A percentile compares a stretch with the other conserved stretches of the same genome.
Conservation (phyloP, 1,284 basidiomycete species). For the Malassezia japonica region DNA sequence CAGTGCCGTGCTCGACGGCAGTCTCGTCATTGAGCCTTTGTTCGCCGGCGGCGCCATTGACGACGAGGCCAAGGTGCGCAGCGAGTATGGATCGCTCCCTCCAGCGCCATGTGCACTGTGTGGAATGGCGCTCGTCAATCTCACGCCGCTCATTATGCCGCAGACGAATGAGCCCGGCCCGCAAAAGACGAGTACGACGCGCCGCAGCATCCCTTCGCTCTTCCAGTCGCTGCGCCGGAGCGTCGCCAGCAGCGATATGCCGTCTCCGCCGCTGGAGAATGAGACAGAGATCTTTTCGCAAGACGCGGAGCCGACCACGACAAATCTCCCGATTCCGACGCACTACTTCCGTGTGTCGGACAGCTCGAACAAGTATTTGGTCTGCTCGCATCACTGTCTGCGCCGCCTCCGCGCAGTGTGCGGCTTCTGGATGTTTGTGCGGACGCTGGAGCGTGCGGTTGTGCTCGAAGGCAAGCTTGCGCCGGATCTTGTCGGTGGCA, state of each 20-base stretch:
- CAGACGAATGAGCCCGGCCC: conserved; percentile 7
- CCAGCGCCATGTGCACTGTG: conserved; percentile 43
- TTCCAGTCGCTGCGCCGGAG: conserved; percentile 13
- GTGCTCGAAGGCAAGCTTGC: conserved; percentile 42
- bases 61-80: conserved; percentile 33
- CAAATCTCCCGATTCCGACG: conserved; percentile 33
- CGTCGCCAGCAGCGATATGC: not conserved
- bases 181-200: not conserved
- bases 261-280: not conserved
- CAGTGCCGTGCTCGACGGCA: conserved; percentile 74
- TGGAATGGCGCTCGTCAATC: conserved; percentile 36
- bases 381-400: conserved; percentile 44
- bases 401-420: conserved; percentile 36
- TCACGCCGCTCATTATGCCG: conserved; percentile 24
- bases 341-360: conserved; percentile 46
- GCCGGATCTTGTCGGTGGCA: conserved; percentile 19
- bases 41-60: conserved; percentile 47
- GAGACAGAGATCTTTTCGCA: not conserved
- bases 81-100: conserved; percentile 27
- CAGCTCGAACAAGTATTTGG: conserved; percentile 31
- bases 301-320: conserved; percentile 6
- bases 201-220: conserved; percentile 10
- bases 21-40: conserved; percentile 83
- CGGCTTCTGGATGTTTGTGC: conserved; percentile 43
- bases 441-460: conserved; percentile 40